Base-by-base conservation (phyloP, 495 filamentous ascomycete species). In the Lichenothelia convexa region DNA sequence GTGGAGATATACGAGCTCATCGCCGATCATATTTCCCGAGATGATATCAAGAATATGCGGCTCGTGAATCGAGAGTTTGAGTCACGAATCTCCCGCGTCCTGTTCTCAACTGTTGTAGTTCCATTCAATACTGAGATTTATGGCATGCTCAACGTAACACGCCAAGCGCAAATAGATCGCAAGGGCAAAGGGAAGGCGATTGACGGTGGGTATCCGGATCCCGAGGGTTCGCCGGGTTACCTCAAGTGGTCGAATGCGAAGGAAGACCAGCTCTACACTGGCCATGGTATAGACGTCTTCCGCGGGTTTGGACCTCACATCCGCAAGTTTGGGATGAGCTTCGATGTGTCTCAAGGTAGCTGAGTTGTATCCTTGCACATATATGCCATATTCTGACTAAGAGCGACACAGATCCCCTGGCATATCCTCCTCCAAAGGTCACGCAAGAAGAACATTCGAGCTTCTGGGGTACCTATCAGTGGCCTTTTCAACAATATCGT, bases 51-150 rank as follows among this genome's bases (percentile, higher is more conserved):
- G 42, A 47, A 42, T 4, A 57, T 74, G 60, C 65, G 71, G 3
- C 47, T 72, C 17, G 68, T 71, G 1, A 63, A 56, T 44, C 45
- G 44, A 13, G 68, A 72, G 36, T 70, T 71, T 38, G 65, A 70
- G 35, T 34, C 36, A 4, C 62, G 62, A 34, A 53, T 69, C 0
- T 64, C 66, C 1, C 43, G 51, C 15, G 39, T 46, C 3, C 49
- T 67, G 7, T 70, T 73, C 43, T 44, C 50, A 24, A 59, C 60
- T 4, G 55, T 66, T 5, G 68, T 74, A 7, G 64, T 74, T 2
- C 59, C 59, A 5, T 67, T 75, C 45, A 61, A 57, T 18, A 56
- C 62, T 0, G 63, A 68, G 37, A 62, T 70, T 11, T 68, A 65
- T 44, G 56, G 58, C 13, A 61, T 60, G 45, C 35, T 57, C 13